Evolutionary conservation across 2,329 filamentous ascomycete genomes (phyloP).

Genomic region (Endoconidiophora polonica): DNA sequence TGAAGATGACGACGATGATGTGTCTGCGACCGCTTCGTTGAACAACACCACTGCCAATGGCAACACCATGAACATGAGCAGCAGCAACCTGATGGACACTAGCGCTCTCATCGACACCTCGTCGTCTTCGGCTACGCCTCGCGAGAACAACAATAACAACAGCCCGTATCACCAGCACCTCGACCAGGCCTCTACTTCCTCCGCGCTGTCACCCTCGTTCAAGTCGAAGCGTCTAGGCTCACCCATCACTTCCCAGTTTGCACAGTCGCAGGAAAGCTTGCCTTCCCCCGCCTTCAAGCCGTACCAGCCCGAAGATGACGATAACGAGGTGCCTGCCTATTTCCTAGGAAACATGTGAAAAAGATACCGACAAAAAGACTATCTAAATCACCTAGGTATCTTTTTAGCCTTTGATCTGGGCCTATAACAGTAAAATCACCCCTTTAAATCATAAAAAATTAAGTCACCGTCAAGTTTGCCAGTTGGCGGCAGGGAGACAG

Average conservation of each 20-base stretch:
- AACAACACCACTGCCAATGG: constrained; percentile 3
- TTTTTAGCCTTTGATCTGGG: too few species aligned
- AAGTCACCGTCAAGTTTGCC: not conserved
- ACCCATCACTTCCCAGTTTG: constrained; percentile 3
- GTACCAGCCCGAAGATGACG: constrained; percentile 12
- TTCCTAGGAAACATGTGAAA: constrained; percentile 15
- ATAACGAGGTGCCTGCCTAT: constrained; percentile 28
- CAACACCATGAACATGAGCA: constrained; percentile 13
- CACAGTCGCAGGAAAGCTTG: constrained; percentile 8
- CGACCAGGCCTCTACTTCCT: too few species aligned
- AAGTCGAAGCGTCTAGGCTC: constrained; percentile 12
- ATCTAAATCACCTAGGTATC: too few species aligned
- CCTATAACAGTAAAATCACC: too few species aligned
- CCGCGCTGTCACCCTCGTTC: not conserved
- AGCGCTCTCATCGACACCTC: not conserved
- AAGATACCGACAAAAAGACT: too few species aligned
- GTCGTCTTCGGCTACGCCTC: not conserved
- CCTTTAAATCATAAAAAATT: too few species aligned
- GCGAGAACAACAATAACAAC: not conserved
- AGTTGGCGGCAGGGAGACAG: too few species aligned
- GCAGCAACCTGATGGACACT: not conserved
- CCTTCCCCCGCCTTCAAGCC: constrained; percentile 12
- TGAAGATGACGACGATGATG: constrained; percentile 15
- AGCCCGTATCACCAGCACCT: too few species aligned
- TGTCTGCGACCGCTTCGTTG: not conserved